These are phyloP conservation scores for Backusella australiensis DNA, from an alignment of 192 early-diverging fungal genomes.

Conservation along the genomic window DNA sequence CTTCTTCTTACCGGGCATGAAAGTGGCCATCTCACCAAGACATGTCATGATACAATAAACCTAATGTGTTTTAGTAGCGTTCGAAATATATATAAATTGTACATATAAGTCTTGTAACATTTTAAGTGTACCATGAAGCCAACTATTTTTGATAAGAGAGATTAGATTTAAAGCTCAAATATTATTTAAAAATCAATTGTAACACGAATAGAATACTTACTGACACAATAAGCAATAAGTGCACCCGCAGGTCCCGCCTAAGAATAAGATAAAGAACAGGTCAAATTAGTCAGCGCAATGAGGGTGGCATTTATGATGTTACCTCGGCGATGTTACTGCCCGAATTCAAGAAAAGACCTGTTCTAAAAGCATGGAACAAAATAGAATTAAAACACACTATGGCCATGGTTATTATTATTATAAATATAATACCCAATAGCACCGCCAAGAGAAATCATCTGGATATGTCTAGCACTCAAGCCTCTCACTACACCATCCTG, in stretches of 20 bases:
- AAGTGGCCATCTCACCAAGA: conserved; percentile 85
- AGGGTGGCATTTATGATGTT: neutral
- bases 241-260: conserved; percentile 71
- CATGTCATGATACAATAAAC: conserved; percentile 74
- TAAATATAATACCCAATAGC: conserved; percentile 19
- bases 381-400: neutral
- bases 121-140: conserved; percentile 25
- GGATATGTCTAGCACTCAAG: conserved; percentile 26
- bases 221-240: conserved; percentile 58
- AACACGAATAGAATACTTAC: conserved; percentile 12
- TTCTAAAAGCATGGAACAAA: conserved; percentile 25
- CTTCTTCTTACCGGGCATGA: conserved; percentile 54
- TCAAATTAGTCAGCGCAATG: no score
- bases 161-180: neutral
- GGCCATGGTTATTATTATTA: neutral
- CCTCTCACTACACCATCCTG: conserved; percentile 12
- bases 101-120: neutral
- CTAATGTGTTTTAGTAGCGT: neutral
- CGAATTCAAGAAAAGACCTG: conserved; percentile 72
- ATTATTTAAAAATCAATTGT: neutral
- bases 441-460: conserved; percentile 32
- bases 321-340: conserved; percentile 56
- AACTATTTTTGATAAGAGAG: conserved; percentile 6
- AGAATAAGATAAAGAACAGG: neutral
- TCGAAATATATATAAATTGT: neutral